phyloP scores from a whole-genome alignment of 805 yeast species.

The Millerozyma miso region DNA sequence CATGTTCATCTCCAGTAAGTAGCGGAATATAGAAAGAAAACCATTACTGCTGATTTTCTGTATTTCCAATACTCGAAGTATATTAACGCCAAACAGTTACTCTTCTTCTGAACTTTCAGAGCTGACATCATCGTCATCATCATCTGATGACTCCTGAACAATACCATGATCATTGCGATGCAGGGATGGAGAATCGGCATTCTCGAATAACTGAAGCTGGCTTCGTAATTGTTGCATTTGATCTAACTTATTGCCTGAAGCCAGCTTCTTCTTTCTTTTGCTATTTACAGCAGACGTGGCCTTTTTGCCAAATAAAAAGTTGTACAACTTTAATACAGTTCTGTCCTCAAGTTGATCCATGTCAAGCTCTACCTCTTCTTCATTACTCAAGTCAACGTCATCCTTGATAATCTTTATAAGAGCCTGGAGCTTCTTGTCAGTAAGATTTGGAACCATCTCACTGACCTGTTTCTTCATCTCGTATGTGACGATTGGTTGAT shows the following conservation, averaged over 20 bases:
- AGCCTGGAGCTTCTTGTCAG: constrained; percentile 77
- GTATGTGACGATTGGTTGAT: constrained; percentile 60
- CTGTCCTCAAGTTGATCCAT: constrained; percentile 86
- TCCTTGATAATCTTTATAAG: constrained; percentile 84
- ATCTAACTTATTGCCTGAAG: constrained; percentile 28
- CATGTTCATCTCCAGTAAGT: not conserved
- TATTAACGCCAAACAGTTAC: constrained; percentile 23
- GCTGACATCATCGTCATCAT: constrained; percentile 49
- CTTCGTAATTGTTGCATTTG: constrained; percentile 65
- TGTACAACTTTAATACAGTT: constrained; percentile 78
- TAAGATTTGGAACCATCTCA: constrained; percentile 72
- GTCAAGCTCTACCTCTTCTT: constrained; percentile 89
- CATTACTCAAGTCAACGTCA: constrained; percentile 55
- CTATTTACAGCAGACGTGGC: constrained; percentile 39
- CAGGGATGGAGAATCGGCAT: constrained; percentile 21
- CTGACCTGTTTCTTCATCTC: constrained; percentile 95
- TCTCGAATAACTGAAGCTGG: constrained; percentile 43
- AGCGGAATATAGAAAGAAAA: not conserved
- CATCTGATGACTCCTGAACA: constrained; percentile 38
- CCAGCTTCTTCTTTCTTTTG: constrained; percentile 26
- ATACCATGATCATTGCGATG: constrained; percentile 27
- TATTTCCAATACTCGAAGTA: too few species aligned
- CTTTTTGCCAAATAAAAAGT: constrained; percentile 57
- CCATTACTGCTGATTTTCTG: not conserved
- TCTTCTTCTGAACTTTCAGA: constrained; percentile 73